These are phyloP conservation scores for Cladorrhinum sp. DNA, from an alignment of 2,329 filamentous ascomycete genomes.

Conservation along the genomic window DNA sequence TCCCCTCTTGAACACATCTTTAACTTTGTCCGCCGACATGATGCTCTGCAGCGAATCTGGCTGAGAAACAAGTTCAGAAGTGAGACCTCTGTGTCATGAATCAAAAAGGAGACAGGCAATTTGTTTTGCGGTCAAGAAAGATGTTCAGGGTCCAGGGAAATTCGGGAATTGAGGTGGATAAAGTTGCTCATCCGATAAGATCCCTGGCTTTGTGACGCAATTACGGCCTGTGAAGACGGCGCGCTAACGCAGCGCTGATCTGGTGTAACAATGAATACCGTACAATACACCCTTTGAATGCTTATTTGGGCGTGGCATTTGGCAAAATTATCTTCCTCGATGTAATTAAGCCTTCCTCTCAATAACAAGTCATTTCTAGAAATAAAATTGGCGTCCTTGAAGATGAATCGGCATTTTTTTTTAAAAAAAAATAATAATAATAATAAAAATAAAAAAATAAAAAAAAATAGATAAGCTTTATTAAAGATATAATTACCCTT, in stretches of 20 bases:
- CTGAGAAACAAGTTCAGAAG: neutral
- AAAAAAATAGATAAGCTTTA: no score
- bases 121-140: neutral
- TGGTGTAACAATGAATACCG: neutral
- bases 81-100: neutral
- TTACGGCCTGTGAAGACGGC: neutral
- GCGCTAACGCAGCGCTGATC: neutral
- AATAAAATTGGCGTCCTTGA: no score
- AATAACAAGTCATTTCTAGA: no score
- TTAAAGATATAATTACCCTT: no score
- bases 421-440: no score
- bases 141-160: neutral
- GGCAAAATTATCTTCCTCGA: no score
- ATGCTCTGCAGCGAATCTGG: neutral
- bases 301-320: no score
- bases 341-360: no score
- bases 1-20: slow-evolving; percentile 48
- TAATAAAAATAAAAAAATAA: no score
- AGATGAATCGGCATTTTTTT: no score
- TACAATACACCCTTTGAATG: no score
- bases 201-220: neutral
- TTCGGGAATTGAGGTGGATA: neutral
- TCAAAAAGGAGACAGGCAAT: neutral
- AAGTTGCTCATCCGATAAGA: neutral
- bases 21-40: slow-evolving; percentile 26